Conservation (phyloP, 2,329 filamentous ascomycete species). For the Dactylellina haptotyla region DNA sequence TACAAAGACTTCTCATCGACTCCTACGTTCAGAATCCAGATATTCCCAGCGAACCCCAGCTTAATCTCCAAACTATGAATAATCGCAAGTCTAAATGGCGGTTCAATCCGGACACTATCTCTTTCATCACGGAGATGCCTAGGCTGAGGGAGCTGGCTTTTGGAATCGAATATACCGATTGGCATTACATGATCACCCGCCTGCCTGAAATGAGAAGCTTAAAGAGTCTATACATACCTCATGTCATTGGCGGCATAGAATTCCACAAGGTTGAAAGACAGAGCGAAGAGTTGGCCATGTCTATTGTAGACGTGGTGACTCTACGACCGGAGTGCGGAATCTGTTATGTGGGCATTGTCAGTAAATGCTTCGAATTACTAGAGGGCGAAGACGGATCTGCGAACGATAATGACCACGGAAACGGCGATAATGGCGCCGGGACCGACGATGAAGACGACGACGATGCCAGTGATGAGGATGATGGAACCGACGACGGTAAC, state of each 20-base stretch:
- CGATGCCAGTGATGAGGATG: slow-evolving; percentile 64
- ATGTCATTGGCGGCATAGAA: slow-evolving; percentile 65
- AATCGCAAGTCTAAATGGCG: slow-evolving; percentile 76
- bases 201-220: slow-evolving; percentile 77
- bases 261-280: slow-evolving; percentile 71
- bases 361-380: slow-evolving; percentile 83
- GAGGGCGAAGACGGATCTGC: slow-evolving; percentile 67
- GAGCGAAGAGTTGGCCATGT: slow-evolving; percentile 76
- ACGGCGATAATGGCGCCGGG: slow-evolving; percentile 59
- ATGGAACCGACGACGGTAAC: slow-evolving; percentile 61
- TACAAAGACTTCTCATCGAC: slow-evolving; percentile 75
- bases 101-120: slow-evolving; percentile 73
- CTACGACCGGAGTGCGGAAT: slow-evolving; percentile 79
- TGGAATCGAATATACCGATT: slow-evolving; percentile 78
- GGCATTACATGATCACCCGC: slow-evolving; percentile 82
- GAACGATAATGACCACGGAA: slow-evolving; percentile 55
- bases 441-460: slow-evolving; percentile 66
- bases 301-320: slow-evolving; percentile 80
- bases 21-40: slow-evolving; percentile 50
- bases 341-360: slow-evolving; percentile 79
- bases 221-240: slow-evolving; percentile 75
- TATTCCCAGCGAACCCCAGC: slow-evolving; percentile 58
- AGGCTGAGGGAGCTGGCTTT: slow-evolving; percentile 77
- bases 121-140: slow-evolving; percentile 80
- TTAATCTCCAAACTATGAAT: slow-evolving; percentile 60